Percentiles rank a stretch among this genome's conserved stretches.
phyloP scores from a whole-genome alignment of 306 rosid species.

The Boehmeria nivea region DNA sequence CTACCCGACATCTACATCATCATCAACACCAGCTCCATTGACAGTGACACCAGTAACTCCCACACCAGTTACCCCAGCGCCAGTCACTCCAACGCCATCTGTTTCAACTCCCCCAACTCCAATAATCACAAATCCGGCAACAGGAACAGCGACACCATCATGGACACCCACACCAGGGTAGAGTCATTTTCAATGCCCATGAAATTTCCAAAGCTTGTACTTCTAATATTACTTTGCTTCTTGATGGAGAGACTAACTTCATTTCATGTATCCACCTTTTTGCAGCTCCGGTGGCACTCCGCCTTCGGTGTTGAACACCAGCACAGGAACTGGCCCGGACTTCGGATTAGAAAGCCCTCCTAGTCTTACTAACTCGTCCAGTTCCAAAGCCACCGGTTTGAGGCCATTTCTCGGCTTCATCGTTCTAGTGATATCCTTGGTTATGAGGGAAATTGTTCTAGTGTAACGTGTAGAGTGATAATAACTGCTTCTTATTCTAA shows the following conservation, averaged over 20 bases:
- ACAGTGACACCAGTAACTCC: constrained; percentile 4
- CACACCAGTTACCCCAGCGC: background rate
- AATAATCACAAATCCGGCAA: constrained; percentile 6
- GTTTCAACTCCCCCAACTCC: constrained; percentile 14
- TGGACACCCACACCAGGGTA: constrained; percentile 50
- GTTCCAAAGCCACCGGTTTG: constrained; percentile 40
- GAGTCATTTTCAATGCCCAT: too few relatives aligned
- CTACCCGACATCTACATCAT: constrained; percentile 42
- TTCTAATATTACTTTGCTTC: background rate
- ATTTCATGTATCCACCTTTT: constrained; percentile 8
- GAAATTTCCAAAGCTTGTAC: background rate
- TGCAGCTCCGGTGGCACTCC: constrained; percentile 45
- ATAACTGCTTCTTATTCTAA: constrained; percentile 9
- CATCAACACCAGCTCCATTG: constrained; percentile 27
- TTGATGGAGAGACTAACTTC: constrained; percentile 26
- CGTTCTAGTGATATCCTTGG: constrained; percentile 34
- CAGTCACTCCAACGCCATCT: constrained; percentile 5
- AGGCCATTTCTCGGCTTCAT: constrained; percentile 44
- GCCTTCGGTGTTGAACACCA: constrained; percentile 54
- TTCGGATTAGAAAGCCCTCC: constrained; percentile 51
- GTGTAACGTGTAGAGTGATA: constrained; percentile 18
- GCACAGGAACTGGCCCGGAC: constrained; percentile 47
- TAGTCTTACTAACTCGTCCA: constrained; percentile 26
- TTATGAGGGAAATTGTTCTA: constrained; percentile 25
- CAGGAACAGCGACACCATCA: constrained; percentile 38